Conservation (phyloP, 805 yeast genomes). For the Candida coleopterorum region DNA sequence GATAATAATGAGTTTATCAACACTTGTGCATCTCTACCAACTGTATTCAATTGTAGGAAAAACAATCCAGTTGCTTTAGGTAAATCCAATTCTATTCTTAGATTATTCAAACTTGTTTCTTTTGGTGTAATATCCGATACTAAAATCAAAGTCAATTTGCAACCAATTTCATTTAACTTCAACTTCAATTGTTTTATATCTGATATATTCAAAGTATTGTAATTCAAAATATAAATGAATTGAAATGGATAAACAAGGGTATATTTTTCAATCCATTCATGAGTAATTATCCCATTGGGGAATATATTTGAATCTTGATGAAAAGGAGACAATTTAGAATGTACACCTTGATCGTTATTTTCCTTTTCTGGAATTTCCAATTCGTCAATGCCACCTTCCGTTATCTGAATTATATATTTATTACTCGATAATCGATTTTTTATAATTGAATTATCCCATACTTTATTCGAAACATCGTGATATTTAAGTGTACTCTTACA, state of each 20-base stretch:
- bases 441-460: slow-evolving; percentile 38
- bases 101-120: slow-evolving; percentile 18
- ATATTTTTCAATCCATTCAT: slow-evolving; percentile 35
- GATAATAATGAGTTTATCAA: slow-evolving; percentile 27
- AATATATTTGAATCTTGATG: slow-evolving; percentile 23
- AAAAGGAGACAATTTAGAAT: slow-evolving; percentile 35
- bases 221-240: slow-evolving; percentile 16
- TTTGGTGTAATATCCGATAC: slow-evolving; percentile 11
- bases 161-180: slow-evolving; percentile 8
- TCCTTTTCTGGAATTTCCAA: slow-evolving; percentile 1
- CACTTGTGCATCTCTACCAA: slow-evolving; percentile 27
- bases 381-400: slow-evolving; percentile 7
- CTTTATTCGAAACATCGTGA: slow-evolving; percentile 15
- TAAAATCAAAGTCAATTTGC: slow-evolving; percentile 12
- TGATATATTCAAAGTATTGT: slow-evolving; percentile 13
- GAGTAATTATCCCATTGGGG: slow-evolving; percentile 27
- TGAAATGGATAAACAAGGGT: slow-evolving; percentile 28
- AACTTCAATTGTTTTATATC: slow-evolving; percentile 12
- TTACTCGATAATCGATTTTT: slow-evolving; percentile 30
- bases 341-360: too few species aligned
- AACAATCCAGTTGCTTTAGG: slow-evolving; percentile 28
- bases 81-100: slow-evolving; percentile 26
- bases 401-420: slow-evolving; percentile 20
- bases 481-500: slow-evolving; percentile 11
- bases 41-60: slow-evolving; percentile 15